Conservation (phyloP, 73 alveolate genomes). For the Symbiodinium pilosum region DNA sequence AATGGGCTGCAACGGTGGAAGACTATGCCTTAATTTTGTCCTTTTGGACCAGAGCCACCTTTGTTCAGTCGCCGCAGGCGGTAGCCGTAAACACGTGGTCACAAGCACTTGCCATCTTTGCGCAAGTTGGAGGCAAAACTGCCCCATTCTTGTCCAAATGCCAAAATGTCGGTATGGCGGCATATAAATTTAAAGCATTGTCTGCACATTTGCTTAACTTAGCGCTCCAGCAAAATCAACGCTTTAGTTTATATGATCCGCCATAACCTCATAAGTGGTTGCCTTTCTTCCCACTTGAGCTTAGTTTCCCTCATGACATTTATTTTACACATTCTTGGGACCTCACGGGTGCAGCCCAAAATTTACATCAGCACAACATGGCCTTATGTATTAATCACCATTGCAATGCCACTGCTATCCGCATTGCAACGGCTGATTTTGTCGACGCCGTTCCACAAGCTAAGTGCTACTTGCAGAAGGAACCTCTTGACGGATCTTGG, state of each 20-base stretch:
- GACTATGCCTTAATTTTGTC: background rate
- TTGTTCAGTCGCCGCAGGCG: too few relatives aligned
- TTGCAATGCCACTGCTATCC: too few relatives aligned
- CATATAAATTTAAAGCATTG: background rate
- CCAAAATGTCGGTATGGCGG: background rate
- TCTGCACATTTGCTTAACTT: background rate
- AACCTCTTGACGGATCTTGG: too few relatives aligned
- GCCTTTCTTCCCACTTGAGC: background rate
- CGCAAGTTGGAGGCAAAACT: background rate
- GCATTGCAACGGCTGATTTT: too few relatives aligned
- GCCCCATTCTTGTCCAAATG: background rate
- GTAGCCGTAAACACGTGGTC: background rate
- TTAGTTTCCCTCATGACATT: background rate
- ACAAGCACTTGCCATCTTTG: background rate
- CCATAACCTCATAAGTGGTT: background rate
- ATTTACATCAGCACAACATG: too few relatives aligned
- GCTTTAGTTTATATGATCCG: background rate
- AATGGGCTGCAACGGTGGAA: background rate
- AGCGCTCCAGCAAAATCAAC: background rate
- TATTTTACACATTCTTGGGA: background rate
- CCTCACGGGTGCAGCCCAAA: background rate
- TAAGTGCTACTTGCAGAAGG: too few relatives aligned
- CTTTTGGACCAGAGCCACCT: background rate
- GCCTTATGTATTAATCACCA: too few relatives aligned
- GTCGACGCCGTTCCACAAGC: too few relatives aligned